These are phyloP conservation scores for Macrophomina phaseolina DNA, from an alignment of 2,329 filamentous ascomycete species.

Conservation along the genomic window DNA sequence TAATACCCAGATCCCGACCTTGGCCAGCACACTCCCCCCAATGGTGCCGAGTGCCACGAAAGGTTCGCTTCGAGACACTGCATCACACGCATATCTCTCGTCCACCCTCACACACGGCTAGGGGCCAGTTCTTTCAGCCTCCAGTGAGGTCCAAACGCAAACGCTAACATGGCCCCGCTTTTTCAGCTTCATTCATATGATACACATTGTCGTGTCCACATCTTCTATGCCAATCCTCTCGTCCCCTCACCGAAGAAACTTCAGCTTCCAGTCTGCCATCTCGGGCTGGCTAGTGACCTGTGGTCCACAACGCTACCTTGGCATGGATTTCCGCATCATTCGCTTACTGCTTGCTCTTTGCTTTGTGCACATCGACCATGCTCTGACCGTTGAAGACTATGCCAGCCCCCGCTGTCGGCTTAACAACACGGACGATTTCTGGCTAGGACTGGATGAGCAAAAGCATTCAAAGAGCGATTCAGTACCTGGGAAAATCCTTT, in stretches of 20 bases:
- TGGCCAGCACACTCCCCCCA: neutral
- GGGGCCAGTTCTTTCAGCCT: slow-evolving; percentile 2
- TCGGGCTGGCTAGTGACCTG: too few relatives aligned
- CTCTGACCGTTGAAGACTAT: neutral
- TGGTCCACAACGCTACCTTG: too few relatives aligned
- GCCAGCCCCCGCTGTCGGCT: neutral
- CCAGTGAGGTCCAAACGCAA: neutral
- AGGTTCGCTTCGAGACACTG: neutral
- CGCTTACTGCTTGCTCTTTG: neutral
- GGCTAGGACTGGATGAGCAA: neutral
- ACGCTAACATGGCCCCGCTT: neutral
- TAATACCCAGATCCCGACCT: neutral
- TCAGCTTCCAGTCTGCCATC: too few relatives aligned
- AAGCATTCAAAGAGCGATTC: rapidly evolving
- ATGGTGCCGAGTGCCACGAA: neutral
- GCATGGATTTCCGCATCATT: neutral
- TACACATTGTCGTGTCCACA: neutral
- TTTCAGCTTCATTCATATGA: neutral
- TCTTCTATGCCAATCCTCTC: neutral
- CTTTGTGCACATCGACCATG: neutral
- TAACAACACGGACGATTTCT: neutral
- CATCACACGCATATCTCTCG: neutral
- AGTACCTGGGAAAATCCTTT: neutral
- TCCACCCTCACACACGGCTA: neutral
- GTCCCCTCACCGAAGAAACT: too few relatives aligned